Conservation (phyloP, 495 filamentous ascomycete species). For the Aspergillus nanangensis region DNA sequence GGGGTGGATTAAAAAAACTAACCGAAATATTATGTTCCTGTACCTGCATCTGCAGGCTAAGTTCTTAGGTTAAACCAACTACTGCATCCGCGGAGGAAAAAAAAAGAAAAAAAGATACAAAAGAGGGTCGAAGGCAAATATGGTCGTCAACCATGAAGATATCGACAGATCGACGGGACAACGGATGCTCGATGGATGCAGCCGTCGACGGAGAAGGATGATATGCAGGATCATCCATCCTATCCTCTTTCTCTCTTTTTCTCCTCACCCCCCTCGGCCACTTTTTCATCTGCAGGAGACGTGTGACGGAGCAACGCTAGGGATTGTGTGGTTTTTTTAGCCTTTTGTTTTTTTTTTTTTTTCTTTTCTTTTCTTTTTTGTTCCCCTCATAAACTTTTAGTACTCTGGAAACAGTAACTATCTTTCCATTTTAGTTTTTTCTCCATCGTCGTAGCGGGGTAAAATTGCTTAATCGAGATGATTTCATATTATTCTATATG, state of each 20-base stretch:
- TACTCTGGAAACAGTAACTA: too few relatives aligned
- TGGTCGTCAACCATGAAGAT: not conserved
- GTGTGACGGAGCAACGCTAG: too few relatives aligned
- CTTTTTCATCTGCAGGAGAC: slow-evolving; percentile 14
- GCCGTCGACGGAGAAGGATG: slow-evolving; percentile 3
- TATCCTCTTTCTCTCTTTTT: not conserved
- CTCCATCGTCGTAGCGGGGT: not conserved
- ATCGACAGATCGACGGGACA: slow-evolving; percentile 8
- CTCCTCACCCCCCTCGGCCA: slow-evolving; percentile 4
- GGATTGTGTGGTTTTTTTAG: too few relatives aligned
- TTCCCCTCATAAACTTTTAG: not conserved
- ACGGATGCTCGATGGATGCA: slow-evolving; percentile 10
- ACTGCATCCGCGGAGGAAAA: not conserved
- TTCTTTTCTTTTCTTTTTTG: not conserved
- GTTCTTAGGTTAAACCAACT: not conserved
- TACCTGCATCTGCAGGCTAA: not conserved
- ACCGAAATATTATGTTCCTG: too few relatives aligned
- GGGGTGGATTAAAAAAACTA: too few relatives aligned
- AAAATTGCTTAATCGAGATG: not conserved
- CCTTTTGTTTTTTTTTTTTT: not conserved
- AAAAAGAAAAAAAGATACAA: not conserved
- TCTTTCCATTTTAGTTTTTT: too few relatives aligned
- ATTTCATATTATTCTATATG: too few relatives aligned
- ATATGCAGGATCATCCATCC: slow-evolving; percentile 14
- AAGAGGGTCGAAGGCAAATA: too few relatives aligned